Evolutionary conservation across 768 basidiomycete genomes (phyloP), one percentile per base, ranked within the genome.

Genomic region (Hysterangium stoloniferum): DNA sequence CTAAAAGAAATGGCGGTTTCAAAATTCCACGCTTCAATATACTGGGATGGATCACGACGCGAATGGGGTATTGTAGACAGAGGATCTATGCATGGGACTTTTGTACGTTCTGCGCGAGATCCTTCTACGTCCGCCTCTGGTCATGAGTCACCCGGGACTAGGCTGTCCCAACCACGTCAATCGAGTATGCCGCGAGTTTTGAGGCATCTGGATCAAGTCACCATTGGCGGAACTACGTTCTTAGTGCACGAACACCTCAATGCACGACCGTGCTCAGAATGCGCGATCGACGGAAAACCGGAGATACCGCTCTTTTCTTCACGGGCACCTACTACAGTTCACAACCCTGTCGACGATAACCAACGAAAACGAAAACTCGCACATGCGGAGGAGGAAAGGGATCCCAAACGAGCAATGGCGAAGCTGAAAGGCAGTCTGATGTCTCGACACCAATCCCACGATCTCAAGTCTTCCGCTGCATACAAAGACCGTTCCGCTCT

Each of bases 51-150:
- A 29, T 62, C 64, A 25, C 71, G 76, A 48, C 62, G 66, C 12
- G 75, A 77, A 52, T 91, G 87, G 87, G 74, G 76, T 2, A 67
- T 86, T 27, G 86, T 89, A 8, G 89, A 92, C 61, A 86, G 86
- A 81, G 89, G 86, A 8, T 86, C 84, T 46, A 84, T 80, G 63
- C 89, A 92, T 56, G 89, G 89, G 3, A 90, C 88, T 0, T 90
- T 81, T 61, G 49, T 86, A 52, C 66, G 63, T n/a, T 58, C 61
- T 17, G 48, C 54, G 25, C 49, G 28, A 29, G 40, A 43, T 43
- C 25, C 37, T 28, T 41, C 27, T 13, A 41, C 49, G 24, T 41
- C 38, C n/a, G 25, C 35, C 22, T 6, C 17, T 22, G 56, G 60
- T 17, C 54, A 61, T 28, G 27, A 29, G 22, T n/a, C 33, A 24